A percentile compares a stretch with the other conserved stretches of the same genome.
Conservation (phyloP, 106 monocot species). For the Vanilla planifolia region DNA sequence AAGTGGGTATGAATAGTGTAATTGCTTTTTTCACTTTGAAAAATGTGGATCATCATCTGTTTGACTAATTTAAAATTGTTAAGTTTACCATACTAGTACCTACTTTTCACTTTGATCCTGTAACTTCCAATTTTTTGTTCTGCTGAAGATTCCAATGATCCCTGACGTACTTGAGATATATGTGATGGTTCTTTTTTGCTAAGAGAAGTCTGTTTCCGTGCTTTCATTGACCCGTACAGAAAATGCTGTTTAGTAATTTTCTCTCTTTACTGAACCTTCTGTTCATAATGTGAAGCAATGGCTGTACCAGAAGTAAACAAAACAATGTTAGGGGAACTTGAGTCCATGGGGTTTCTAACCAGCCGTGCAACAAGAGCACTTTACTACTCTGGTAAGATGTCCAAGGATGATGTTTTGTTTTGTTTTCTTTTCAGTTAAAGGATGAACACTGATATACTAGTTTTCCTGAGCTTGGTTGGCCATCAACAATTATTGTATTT, state of each 20-base stretch:
- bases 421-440: not conserved
- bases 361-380: conserved; percentile 68
- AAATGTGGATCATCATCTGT: no score
- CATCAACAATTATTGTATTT: no score
- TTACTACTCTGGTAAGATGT: conserved; percentile 54
- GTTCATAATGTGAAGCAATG: conserved; percentile 33
- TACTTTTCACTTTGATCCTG: not conserved
- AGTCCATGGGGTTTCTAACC: conserved; percentile 71
- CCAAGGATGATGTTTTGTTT: not conserved
- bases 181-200: not conserved
- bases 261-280: not conserved
- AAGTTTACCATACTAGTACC: no score
- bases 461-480: not conserved
- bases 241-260: not conserved
- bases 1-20: no score
- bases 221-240: not conserved
- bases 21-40: no score
- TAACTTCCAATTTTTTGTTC: not conserved
- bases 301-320: conserved; percentile 53
- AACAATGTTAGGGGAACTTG: conserved; percentile 49
- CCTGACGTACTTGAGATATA: not conserved
- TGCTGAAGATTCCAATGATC: no score
- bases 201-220: not conserved
- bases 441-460: not conserved
- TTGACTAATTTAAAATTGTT: no score